Percentiles rank a stretch among this genome's conserved stretches.
Conservation (phyloP, 2,329 filamentous ascomycete species). For the Fusarium compactum region DNA sequence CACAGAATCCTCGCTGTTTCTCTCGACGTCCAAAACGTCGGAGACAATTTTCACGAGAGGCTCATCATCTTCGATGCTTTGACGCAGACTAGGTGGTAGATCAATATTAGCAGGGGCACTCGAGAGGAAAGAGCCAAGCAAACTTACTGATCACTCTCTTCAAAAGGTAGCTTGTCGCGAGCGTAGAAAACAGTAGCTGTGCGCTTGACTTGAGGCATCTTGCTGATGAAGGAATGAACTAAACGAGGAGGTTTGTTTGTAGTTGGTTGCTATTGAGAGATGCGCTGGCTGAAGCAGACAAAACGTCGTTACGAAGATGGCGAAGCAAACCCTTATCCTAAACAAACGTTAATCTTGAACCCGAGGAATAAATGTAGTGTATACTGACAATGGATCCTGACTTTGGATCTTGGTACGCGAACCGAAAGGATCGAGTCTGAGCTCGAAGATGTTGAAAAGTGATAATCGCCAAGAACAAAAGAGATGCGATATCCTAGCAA, state of each 20-base stretch:
- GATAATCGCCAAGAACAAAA: neutral
- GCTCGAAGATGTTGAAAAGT: neutral
- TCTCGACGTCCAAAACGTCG: slow-evolving; percentile 23
- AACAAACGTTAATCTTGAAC: neutral
- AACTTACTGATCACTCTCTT: slow-evolving; percentile 32
- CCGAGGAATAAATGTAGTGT: neutral
- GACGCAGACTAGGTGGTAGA: slow-evolving; percentile 1
- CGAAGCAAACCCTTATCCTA: neutral
- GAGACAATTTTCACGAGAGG: slow-evolving; percentile 7
- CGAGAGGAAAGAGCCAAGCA: fast-evolving
- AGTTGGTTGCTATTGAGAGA: neutral
- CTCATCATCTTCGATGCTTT: slow-evolving; percentile 27
- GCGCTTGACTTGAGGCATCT: slow-evolving; percentile 31
- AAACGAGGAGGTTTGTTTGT: neutral
- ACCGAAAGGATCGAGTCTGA: neutral
- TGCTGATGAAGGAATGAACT: neutral
- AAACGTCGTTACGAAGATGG: neutral
- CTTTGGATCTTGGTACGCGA: neutral
- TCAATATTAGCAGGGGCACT: slow-evolving; percentile 3
- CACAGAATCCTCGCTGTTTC: slow-evolving; percentile 2
- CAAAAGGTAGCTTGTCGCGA: slow-evolving; percentile 29
- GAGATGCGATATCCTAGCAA: neutral
- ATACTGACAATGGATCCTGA: neutral
- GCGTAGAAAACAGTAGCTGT: slow-evolving; percentile 39
- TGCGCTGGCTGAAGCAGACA: neutral